Conservation (phyloP, 768 basidiomycete species). For the Rhodotorula taiwanensis region DNA sequence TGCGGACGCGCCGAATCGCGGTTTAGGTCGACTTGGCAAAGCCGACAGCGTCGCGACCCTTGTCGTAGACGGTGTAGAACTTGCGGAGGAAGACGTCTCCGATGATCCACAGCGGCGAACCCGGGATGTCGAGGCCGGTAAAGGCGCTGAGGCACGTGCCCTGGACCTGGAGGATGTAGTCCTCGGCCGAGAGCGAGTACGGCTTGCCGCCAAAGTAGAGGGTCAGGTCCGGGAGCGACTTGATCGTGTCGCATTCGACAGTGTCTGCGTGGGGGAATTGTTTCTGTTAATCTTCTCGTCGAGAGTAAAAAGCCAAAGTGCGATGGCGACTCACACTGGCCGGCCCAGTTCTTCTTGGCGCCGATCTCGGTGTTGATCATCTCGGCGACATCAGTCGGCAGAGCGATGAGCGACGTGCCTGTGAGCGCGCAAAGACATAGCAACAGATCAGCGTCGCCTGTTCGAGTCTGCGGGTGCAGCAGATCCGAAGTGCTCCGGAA, state of each 20-base stretch:
- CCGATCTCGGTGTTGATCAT: conserved; percentile 88
- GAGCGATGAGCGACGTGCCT: conserved; percentile 86
- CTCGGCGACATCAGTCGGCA: conserved; percentile 91
- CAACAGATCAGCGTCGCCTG: too few relatives aligned
- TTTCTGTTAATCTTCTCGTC: too few relatives aligned
- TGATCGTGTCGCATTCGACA: conserved; percentile 77
- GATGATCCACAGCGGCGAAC: conserved; percentile 41
- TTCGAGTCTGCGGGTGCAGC: conserved; percentile 36
- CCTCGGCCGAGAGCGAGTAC: conserved; percentile 57
- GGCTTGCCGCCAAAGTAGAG: conserved; percentile 75
- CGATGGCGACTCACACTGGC: conserved; percentile 62
- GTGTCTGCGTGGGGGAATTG: conserved; percentile 43
- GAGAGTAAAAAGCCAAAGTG: too few relatives aligned
- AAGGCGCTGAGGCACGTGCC: conserved; percentile 93
- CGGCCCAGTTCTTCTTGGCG: conserved; percentile 60
- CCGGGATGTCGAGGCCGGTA: conserved; percentile 80
- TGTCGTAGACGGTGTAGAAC: conserved; percentile 52
- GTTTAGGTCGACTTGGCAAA: conserved; percentile 53
- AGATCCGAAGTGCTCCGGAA: not conserved
- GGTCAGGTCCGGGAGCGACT: conserved; percentile 72
- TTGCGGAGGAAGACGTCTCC: conserved; percentile 84
- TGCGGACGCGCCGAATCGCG: not conserved
- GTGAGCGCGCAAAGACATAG: too few relatives aligned
- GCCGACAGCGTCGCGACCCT: conserved; percentile 59
- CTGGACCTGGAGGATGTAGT: conserved; percentile 84